These are phyloP conservation scores for Acanthamoeba divionensis DNA, from an alignment of 208 protist species.

Conservation along the genomic window DNA sequence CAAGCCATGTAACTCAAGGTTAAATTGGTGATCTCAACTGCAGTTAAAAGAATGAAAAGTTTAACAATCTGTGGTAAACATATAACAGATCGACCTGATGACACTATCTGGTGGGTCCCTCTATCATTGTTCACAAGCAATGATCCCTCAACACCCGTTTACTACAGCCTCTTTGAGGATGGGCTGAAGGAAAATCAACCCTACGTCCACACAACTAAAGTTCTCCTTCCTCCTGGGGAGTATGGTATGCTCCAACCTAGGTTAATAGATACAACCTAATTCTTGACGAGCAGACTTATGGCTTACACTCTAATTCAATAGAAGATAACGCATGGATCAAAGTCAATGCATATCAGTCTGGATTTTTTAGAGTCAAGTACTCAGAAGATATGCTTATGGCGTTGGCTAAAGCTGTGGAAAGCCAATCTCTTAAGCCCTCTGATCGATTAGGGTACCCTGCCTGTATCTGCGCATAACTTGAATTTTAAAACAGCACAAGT, in stretches of 20 bases:
- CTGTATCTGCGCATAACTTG: no score
- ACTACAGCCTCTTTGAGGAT: conserved; percentile 30
- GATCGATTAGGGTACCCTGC: background rate
- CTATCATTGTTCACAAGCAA: conserved; percentile 30
- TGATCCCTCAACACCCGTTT: background rate
- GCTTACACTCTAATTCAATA: no score
- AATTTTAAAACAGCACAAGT: no score
- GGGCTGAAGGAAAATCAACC: background rate
- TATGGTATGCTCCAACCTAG: no score
- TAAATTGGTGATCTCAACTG: background rate
- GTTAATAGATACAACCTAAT: no score
- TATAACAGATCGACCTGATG: background rate
- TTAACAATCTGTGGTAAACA: background rate
- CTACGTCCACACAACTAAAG: no score
- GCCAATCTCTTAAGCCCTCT: background rate
- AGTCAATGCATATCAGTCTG: conserved; percentile 10
- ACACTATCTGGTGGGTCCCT: background rate
- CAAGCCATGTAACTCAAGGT: background rate
- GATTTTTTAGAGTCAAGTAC: conserved; percentile 50
- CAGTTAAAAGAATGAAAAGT: no score
- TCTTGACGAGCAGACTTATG: no score
- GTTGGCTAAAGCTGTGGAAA: background rate
- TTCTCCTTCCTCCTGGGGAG: background rate
- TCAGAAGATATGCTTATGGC: background rate
- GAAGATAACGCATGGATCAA: conserved; percentile 20